Conservation (phyloP, 2,329 filamentous ascomycete species). For the Calcarisporium arbuscula region DNA sequence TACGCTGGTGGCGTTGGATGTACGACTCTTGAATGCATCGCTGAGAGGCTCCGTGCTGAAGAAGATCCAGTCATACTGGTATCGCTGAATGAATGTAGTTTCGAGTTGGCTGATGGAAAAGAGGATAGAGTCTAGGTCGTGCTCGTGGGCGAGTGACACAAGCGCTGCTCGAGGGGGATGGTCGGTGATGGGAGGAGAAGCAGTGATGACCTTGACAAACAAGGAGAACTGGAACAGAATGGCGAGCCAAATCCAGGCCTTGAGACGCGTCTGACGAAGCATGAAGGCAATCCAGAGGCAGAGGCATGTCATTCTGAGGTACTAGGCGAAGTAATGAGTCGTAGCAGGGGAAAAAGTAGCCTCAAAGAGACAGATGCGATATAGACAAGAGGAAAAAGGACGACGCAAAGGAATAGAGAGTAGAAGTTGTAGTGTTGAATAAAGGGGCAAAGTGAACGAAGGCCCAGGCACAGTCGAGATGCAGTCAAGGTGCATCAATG, state of each 20-base stretch:
- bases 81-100: constrained; percentile 64
- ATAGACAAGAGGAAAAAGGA: constrained; percentile 3
- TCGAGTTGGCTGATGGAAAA: constrained; percentile 49
- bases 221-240: constrained; percentile 15
- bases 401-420: too few species aligned
- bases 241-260: constrained; percentile 12
- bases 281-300: neutral
- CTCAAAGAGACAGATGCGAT: constrained; percentile 6
- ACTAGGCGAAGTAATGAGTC: too few species aligned
- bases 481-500: too few species aligned
- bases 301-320: constrained; percentile 13
- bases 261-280: neutral
- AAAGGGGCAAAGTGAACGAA: too few species aligned
- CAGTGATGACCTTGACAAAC: constrained; percentile 12
- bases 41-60: constrained; percentile 78
- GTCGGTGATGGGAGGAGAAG: constrained; percentile 13
- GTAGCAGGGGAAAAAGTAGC: constrained; percentile 5
- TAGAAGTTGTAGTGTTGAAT: too few species aligned
- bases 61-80: constrained; percentile 84
- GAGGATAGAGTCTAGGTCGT: constrained; percentile 23
- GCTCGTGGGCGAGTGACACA: constrained; percentile 23
- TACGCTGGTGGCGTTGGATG: constrained; percentile 62
- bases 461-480: too few species aligned
- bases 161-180: constrained; percentile 22
- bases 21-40: constrained; percentile 66